Base-by-base conservation (phyloP, 208 protist genomes). In the Strigomonas oncopelti region DNA sequence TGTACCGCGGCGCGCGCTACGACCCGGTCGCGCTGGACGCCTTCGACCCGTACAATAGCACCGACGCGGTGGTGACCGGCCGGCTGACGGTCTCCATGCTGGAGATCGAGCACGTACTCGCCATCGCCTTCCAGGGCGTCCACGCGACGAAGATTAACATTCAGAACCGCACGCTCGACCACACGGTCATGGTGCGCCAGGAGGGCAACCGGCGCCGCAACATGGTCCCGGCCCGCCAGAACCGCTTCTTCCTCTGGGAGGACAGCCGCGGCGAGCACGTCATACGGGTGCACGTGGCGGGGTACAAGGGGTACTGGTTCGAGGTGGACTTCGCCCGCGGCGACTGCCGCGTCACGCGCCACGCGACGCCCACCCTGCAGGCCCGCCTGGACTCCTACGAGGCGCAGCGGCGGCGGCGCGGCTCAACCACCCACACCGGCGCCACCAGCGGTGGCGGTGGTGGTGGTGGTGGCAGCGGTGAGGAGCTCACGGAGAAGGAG, bases 161-260 rank as follows among this genome's bases (percentile, higher is more conserved):
- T 32, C 88, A 93, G 72, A 93, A 93, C 69, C 80, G 85, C 20
- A 76, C 74, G n/a, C 65, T 60, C 14, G 52, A 20, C 38, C 52
- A 69, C 51, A 80, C 74, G 13, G 77, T 93, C 54, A 79, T 90
- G 61, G 83, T 80, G 59, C 80, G 83, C 8, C 88, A 91, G 75
- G 72, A 83, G 52, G 83, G 83, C 59, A 85, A 65, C 64, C 74
- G 66, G 18, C 83, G 83, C 18, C 83, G 83, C 55, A 87, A 77
- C 48, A 29, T 82, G 38, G 77, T 93, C 18, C 88, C 84, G 22
- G 68, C 83, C 0, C 73, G 81, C 13, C 85, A 91, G 42, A 90
- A 90, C 64, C 85, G 84, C 38, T 90, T 84, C 67, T 93, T 90
- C 62, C 69, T 89, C 36, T 91, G 85, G 88, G 88, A 93, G 59